A percentile compares a stretch with the other conserved stretches of the same genome.
Evolutionary conservation across 2,329 filamentous ascomycete species (phyloP).

Genomic region (Knufia petricola): DNA sequence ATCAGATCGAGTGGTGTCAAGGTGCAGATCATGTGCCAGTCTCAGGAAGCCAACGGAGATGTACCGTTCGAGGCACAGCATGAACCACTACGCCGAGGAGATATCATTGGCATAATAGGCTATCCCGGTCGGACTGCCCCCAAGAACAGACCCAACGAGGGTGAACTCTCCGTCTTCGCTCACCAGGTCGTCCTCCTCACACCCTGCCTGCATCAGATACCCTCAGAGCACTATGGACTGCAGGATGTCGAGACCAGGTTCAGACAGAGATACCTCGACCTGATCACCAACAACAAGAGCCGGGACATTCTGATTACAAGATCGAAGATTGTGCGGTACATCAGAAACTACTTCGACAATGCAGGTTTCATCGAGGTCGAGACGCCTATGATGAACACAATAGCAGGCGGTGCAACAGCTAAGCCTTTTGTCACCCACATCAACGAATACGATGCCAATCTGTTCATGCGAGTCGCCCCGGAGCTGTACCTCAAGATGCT

Average conservation of each 20-base stretch:
- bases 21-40: conserved; percentile 87
- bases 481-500: conserved; percentile 96
- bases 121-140: conserved; percentile 79
- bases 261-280: conserved; percentile 85
- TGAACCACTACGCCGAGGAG: conserved; percentile 76
- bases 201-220: conserved; percentile 83
- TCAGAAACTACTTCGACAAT: conserved; percentile 80
- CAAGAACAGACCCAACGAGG: conserved; percentile 69
- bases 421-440: conserved; percentile 92
- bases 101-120: conserved; percentile 81
- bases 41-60: conserved; percentile 62
- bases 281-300: conserved; percentile 90
- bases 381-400: conserved; percentile 94
- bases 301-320: conserved; percentile 76
- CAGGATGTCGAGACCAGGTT: conserved; percentile 90
- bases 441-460: conserved; percentile 89
- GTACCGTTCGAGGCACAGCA: conserved; percentile 78
- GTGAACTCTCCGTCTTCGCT: conserved; percentile 90
- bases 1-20: conserved; percentile 64
- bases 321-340: conserved; percentile 77
- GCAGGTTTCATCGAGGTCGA: conserved; percentile 88
- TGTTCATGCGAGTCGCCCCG: conserved; percentile 90
- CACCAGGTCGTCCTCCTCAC: conserved; percentile 75
- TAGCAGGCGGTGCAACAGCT: conserved; percentile 89
- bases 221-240: conserved; percentile 85